phyloP scores from a whole-genome alignment of 179 eudicot species.

The Corrigiola litoralis region DNA sequence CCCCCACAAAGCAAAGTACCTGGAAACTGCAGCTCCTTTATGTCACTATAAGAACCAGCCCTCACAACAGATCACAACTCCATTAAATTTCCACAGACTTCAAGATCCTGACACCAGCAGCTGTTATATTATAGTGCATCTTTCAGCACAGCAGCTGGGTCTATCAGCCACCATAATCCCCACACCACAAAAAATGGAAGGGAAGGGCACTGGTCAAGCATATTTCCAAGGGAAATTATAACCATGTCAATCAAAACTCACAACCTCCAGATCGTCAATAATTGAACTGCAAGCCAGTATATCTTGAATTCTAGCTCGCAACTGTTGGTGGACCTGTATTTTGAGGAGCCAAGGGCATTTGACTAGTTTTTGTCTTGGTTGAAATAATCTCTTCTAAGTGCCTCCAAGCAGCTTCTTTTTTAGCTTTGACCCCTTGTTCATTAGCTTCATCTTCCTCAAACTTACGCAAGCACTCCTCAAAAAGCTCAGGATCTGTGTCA shows the following conservation, averaged over 20 bases:
- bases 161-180: constrained; percentile 1
- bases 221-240: constrained; percentile 1
- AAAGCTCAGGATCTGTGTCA: constrained; percentile 56
- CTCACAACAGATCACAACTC: constrained; percentile 12
- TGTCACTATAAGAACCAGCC: constrained; percentile 17
- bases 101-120: not conserved
- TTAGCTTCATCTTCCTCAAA: constrained; percentile 57
- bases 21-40: constrained; percentile 16
- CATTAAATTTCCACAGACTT: constrained; percentile 13
- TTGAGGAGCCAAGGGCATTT: constrained; percentile 20
- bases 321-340: constrained; percentile 9
- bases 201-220: constrained; percentile 6
- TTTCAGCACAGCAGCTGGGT: constrained; percentile 12
- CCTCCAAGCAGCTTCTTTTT: constrained; percentile 59
- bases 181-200: constrained; percentile 3
- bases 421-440: constrained; percentile 37
- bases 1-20: constrained; percentile 29
- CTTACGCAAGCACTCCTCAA: constrained; percentile 57
- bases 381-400: constrained; percentile 51
- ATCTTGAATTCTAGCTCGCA: constrained; percentile 18
- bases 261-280: constrained; percentile 1
- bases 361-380: constrained; percentile 27
- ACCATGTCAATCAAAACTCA: constrained; percentile 9
- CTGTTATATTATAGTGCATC: constrained; percentile 3
- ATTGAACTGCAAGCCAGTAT: constrained; percentile 6